Evolutionary conservation across 148 eudicot genomes (phyloP).

Genomic region (Diospyros kaki): DNA sequence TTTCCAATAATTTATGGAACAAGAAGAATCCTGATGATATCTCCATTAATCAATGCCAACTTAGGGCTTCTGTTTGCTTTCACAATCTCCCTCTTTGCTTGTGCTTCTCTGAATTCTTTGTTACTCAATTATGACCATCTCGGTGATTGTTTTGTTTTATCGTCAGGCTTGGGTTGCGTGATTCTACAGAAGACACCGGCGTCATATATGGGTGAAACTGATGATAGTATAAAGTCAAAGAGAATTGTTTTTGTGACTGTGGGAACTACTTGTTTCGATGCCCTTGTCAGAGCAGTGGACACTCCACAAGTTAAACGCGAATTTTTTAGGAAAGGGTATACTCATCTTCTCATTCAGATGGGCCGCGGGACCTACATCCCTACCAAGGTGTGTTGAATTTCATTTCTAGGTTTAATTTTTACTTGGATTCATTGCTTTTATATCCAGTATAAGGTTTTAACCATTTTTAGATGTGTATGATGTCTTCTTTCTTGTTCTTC

Average conservation of each 20-base stretch:
- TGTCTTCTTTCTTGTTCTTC: background rate
- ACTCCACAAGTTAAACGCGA: conserved; percentile 58
- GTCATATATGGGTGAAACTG: conserved; percentile 34
- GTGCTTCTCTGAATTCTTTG: no score
- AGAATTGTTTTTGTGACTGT: conserved; percentile 75
- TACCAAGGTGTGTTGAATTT: conserved; percentile 43
- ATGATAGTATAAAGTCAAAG: conserved; percentile 24
- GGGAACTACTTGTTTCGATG: conserved; percentile 78
- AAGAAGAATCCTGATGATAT: no score
- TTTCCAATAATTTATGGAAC: no score
- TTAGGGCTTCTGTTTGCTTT: no score
- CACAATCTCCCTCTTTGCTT: no score
- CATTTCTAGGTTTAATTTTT: background rate
- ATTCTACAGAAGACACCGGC: no score
- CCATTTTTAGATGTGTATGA: background rate
- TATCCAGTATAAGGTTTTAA: background rate
- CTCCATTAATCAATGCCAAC: no score
- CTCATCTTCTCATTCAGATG: conserved; percentile 73
- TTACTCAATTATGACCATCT: no score
- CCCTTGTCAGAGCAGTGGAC: conserved; percentile 75
- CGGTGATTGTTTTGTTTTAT: no score
- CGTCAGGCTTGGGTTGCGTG: no score
- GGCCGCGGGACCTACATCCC: conserved; percentile 86
- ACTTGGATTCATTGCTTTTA: background rate
- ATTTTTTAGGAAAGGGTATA: conserved; percentile 64